phyloP scores from a whole-genome alignment of 768 basidiomycete genomes.

The Psilocybe tampanensis region DNA sequence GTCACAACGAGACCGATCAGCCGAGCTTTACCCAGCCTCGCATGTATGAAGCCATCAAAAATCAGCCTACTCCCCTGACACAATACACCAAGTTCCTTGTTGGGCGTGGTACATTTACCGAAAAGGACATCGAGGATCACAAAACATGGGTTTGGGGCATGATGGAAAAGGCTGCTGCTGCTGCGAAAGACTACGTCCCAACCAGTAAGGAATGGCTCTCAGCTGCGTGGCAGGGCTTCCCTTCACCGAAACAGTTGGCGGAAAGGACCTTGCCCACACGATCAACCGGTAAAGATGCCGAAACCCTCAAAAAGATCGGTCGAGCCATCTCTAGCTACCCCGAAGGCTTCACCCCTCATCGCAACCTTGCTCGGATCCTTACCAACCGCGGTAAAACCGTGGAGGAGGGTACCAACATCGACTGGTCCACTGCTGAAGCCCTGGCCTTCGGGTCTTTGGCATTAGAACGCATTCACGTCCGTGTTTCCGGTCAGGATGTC shows the following conservation, averaged over 20 bases:
- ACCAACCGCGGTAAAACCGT: slow-evolving; percentile 85
- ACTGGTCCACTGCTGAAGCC: slow-evolving; percentile 98
- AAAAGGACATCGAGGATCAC: slow-evolving; percentile 96
- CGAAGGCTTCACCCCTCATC: slow-evolving; percentile 82
- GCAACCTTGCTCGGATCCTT: slow-evolving; percentile 94
- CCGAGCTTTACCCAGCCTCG: slow-evolving; percentile 98
- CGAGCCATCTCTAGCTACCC: slow-evolving; percentile 88
- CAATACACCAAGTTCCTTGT: slow-evolving; percentile 92
- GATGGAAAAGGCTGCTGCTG: slow-evolving; percentile 95
- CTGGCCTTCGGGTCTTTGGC: slow-evolving; percentile 94
- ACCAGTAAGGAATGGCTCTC: slow-evolving; percentile 97
- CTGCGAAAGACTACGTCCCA: slow-evolving; percentile 93
- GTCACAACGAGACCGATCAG: slow-evolving; percentile 99
- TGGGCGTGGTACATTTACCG: slow-evolving; percentile 91
- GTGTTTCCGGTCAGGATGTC: slow-evolving; percentile 96
- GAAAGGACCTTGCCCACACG: slow-evolving; percentile 92
- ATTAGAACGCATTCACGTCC: slow-evolving; percentile 91
- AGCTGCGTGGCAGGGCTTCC: slow-evolving; percentile 98
- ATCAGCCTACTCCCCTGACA: slow-evolving; percentile 89
- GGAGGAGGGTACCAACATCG: slow-evolving; percentile 89
- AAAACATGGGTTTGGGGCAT: slow-evolving; percentile 99
- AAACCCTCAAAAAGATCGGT: slow-evolving; percentile 81
- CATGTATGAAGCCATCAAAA: slow-evolving; percentile 97
- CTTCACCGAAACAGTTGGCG: slow-evolving; percentile 92
- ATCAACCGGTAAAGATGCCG: slow-evolving; percentile 78